phyloP scores from a whole-genome alignment of 352 stramenopile species.

The Albugo laibachii region DNA sequence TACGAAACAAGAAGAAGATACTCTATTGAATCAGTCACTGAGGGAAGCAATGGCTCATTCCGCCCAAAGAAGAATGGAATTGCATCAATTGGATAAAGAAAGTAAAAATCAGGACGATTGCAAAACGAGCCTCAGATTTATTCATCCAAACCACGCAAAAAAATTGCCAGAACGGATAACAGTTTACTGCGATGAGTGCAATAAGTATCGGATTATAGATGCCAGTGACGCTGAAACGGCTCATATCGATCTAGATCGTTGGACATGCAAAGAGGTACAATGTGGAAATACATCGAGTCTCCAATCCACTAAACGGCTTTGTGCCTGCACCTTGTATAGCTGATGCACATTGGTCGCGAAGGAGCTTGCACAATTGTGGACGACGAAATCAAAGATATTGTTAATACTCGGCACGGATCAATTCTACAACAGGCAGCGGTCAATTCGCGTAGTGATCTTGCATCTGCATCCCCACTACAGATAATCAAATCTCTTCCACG shows the following conservation, averaged over 20 bases:
- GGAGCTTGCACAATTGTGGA: slow-evolving; percentile 31
- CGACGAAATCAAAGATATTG: slow-evolving; percentile 53
- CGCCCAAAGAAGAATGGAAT: slow-evolving; percentile 29
- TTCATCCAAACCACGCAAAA: slow-evolving; percentile 17
- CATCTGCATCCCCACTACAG: slow-evolving; percentile 10
- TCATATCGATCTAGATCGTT: slow-evolving; percentile 9
- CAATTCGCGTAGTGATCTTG: slow-evolving; percentile 32
- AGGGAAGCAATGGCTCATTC: slow-evolving; percentile 26
- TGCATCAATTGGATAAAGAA: no score
- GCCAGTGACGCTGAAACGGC: slow-evolving; percentile 9
- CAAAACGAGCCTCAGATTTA: not conserved
- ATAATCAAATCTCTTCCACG: slow-evolving; percentile 4
- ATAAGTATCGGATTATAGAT: slow-evolving; percentile 56
- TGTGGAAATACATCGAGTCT: not conserved
- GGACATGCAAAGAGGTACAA: slow-evolving; percentile 31
- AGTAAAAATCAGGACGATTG: not conserved
- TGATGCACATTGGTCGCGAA: slow-evolving; percentile 14
- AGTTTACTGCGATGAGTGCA: slow-evolving; percentile 62
- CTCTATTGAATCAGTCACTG: not conserved
- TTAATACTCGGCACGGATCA: slow-evolving; percentile 18
- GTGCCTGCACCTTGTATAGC: not conserved
- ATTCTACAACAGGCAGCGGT: slow-evolving; percentile 24
- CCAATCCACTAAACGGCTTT: not conserved
- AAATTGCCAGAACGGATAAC: slow-evolving; percentile 41
- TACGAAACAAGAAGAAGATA: slow-evolving; percentile 2